These are phyloP conservation scores for Golubevia pallescens DNA, from an alignment of 1,284 basidiomycete species.

Conservation along the genomic window DNA sequence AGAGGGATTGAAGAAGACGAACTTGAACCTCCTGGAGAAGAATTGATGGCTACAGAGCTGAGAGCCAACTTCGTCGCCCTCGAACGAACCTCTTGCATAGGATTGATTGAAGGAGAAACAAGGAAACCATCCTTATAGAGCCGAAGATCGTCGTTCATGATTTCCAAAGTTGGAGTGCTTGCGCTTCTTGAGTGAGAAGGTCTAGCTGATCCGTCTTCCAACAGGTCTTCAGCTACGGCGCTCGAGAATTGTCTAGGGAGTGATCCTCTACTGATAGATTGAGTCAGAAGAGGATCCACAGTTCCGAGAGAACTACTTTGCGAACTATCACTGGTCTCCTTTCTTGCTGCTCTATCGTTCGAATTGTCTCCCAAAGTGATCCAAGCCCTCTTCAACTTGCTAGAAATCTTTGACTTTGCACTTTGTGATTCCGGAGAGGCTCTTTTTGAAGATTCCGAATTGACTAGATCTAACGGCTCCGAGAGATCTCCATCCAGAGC, in stretches of 20 bases:
- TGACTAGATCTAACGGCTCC: conserved; percentile 23
- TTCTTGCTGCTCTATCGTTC: conserved; percentile 8
- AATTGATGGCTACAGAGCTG: conserved; percentile 27
- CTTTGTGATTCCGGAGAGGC: conserved; percentile 4
- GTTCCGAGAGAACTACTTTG: not conserved
- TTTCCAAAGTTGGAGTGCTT: not conserved
- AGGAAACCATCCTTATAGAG: not conserved
- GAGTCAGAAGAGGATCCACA: not conserved
- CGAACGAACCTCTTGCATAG: conserved; percentile 4
- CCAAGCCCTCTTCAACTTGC: conserved; percentile 30
- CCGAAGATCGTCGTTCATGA: not conserved
- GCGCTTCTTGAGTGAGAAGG: not conserved
- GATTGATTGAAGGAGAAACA: conserved; percentile 1
- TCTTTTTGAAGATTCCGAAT: conserved; percentile 4
- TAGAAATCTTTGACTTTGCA: conserved; percentile 12
- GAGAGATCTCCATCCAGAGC: conserved; percentile 22
- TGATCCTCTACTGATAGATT: not conserved
- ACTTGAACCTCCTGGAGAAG: conserved; percentile 4
- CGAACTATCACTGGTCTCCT: not conserved
- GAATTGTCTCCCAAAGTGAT: conserved; percentile 13
- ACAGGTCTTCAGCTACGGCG: not conserved
- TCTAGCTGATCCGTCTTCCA: not conserved
- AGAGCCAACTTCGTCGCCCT: conserved; percentile 18
- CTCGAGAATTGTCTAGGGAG: not conserved
- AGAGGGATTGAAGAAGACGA: conserved; percentile 9